Evolutionary conservation across 176 grass and related monocot species (phyloP).

Genomic region (Aechmea fasciata): DNA sequence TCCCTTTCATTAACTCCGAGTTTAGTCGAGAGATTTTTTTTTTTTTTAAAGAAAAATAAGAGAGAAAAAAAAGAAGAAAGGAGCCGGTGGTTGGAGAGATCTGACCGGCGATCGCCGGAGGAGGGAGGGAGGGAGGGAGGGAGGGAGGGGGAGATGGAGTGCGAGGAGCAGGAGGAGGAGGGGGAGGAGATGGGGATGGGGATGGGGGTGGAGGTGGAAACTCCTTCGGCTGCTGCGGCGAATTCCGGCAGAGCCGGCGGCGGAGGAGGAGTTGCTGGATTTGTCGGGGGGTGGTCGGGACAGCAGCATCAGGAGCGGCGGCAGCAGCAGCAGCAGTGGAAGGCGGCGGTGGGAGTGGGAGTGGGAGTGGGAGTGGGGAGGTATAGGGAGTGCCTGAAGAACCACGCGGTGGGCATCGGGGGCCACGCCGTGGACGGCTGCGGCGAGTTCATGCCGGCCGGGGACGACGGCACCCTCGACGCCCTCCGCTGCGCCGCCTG

Average conservation of each 20-base stretch:
- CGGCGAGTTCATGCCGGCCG: slow-evolving; percentile 78
- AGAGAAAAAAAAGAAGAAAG: slow-evolving; percentile 6
- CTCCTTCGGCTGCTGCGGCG: slow-evolving; percentile 34
- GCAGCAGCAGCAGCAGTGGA: background rate
- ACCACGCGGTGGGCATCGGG: slow-evolving; percentile 84
- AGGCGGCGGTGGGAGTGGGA: background rate
- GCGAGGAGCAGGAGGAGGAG: too few relatives aligned
- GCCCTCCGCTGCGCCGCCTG: slow-evolving; percentile 73
- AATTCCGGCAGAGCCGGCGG: slow-evolving; percentile 18
- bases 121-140: too few relatives aligned
- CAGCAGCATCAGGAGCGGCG: background rate
- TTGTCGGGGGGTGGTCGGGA: slow-evolving; percentile 2
- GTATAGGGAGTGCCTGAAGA: slow-evolving; percentile 88
- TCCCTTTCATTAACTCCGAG: too few relatives aligned
- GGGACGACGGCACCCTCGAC: slow-evolving; percentile 69
- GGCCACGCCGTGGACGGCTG: slow-evolving; percentile 78
- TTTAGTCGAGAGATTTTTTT: too few relatives aligned
- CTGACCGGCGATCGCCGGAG: too few relatives aligned
- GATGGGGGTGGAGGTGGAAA: too few relatives aligned
- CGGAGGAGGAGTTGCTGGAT: slow-evolving; percentile 20
- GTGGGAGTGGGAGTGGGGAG: background rate
- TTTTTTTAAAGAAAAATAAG: background rate
- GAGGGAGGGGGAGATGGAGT: too few relatives aligned
- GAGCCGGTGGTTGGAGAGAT: too few relatives aligned
- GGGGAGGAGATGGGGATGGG: too few relatives aligned